Evolutionary conservation across 2,329 filamentous ascomycete species (phyloP), one percentile per base, ranked within the genome.

Genomic region (Cercospora nicotianae): DNA sequence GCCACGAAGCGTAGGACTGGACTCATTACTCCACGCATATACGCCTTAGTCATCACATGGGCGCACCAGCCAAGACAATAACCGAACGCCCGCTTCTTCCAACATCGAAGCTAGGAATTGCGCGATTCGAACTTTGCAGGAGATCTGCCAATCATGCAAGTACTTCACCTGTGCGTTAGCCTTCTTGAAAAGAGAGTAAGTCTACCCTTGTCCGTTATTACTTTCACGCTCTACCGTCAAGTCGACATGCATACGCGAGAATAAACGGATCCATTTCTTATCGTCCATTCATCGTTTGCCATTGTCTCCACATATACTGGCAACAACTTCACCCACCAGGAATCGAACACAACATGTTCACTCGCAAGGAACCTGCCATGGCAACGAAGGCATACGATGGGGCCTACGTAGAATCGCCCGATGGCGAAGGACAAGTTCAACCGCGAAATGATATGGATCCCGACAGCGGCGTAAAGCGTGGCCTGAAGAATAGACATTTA

Each of bases 401-500:
- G 5, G 5, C 23, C 8, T 51, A 12, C 16, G 23, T 8, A n/a
- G 55, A 42, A 10, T 60, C 57, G 16, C 36, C 62, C 58, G 42
- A 58, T 23, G 64, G 36, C 26, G 67, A 67, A 20, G 36, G 20
- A 26, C 57, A 64, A 30, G 51, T 48, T 39, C 58, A 59, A 7
- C 10, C 36, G 18, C 53, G 55, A 18, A 42, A 39, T 30, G 55
- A 42, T 13, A 79, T 83, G 75, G 85, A 91, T 79, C 85, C 87
- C 26, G 81, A 89, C 65, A 87, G 84, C 68, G 87, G 90, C 33
- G 88, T 91, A 72, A 90, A 88, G 80, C 85, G 89, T 67, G 89
- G 88, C 1, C 83, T 91, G 64, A 90, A 91, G 79, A 90, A 88
- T 39, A 82, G 88, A 6, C 88, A 91, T 76, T 77, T 91, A 12